Base-by-base conservation (phyloP, 2,329 filamentous ascomycete genomes). In the Paecilomyces dactylethromorphus region DNA sequence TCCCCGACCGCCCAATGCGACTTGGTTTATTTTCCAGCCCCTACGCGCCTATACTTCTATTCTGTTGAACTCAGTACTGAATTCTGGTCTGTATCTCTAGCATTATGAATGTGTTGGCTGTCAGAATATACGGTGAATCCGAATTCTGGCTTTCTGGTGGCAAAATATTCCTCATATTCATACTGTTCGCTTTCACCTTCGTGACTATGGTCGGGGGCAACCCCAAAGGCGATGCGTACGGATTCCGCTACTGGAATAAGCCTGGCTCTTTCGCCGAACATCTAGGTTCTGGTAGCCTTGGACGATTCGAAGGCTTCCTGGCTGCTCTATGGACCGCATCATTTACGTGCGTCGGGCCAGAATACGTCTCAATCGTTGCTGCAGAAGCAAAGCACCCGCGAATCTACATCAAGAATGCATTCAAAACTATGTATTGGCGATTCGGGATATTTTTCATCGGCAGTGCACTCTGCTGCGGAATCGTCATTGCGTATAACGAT, bases 191-290 rank as follows among this genome's bases (percentile, higher is more conserved):
- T 60, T 90, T 90, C 74, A 92, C 90, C 3, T 90, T 94, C 68
- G 82, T 94, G 63, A 86, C 87, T 61, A 92, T 92, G 86, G 78
- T 93, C 0, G 90, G 90, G 7, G 90, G 88, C 1, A 92, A 92
- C 65, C 90, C 90, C 0, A 73, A 84, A 1, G 79, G 83, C 55
- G 87, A 91, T 64, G 77, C 79, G 0, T 89, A 90, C 59, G 89
- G 89, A 0, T 92, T 92, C 70, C 81, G 86, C 15, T 82, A 86
- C 68, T 88, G 85, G 77, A 21, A 18, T 13, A 75, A 67, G 3
- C 60, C 76, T 24, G 88, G 88, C 0, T 81, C 88, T 0, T 91
- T 92, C 69, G 81, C 82, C 10, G 81, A 86, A 60, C 82, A 87
- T 55, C 85, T 88, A 66, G 82, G 79, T n/a, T 78, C 78, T 0